Percentiles rank a stretch among this genome's conserved stretches.
These are phyloP conservation scores for Celoporthe dispersa DNA, from an alignment of 2,329 filamentous ascomycete genomes.

Conservation along the genomic window DNA sequence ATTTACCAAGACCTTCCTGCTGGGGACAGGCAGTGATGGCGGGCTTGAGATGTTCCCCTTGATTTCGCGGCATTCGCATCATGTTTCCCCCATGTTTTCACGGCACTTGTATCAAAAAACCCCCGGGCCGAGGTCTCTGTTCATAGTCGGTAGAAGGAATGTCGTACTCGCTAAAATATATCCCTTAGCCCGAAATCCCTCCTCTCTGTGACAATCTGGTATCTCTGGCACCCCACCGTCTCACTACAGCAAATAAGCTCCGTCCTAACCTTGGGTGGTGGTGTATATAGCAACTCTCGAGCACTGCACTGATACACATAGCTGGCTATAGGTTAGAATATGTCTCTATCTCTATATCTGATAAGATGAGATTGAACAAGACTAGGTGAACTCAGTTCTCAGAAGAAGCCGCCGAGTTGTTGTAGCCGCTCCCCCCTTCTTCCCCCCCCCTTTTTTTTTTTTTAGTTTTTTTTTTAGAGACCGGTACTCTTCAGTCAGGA, in stretches of 20 bases:
- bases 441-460: too few relatives aligned
- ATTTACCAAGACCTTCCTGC: background rate
- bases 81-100: background rate
- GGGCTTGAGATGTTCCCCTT: background rate
- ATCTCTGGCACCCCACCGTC: background rate
- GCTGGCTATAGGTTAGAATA: background rate
- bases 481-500: background rate
- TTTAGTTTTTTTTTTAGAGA: background rate
- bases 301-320: background rate
- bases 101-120: background rate
- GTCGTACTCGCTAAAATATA: background rate
- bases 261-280: background rate
- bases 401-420: background rate
- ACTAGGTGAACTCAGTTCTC: background rate
- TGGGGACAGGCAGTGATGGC: background rate
- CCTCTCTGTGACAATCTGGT: background rate
- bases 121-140: background rate
- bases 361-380: background rate
- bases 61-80: background rate
- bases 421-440: background rate
- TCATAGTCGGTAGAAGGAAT: background rate
- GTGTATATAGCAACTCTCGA: background rate
- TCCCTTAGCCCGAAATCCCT: background rate
- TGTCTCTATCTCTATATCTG: background rate
- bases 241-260: background rate